Conservation (phyloP, 1,284 basidiomycete species). For the Mycena sp. region DNA sequence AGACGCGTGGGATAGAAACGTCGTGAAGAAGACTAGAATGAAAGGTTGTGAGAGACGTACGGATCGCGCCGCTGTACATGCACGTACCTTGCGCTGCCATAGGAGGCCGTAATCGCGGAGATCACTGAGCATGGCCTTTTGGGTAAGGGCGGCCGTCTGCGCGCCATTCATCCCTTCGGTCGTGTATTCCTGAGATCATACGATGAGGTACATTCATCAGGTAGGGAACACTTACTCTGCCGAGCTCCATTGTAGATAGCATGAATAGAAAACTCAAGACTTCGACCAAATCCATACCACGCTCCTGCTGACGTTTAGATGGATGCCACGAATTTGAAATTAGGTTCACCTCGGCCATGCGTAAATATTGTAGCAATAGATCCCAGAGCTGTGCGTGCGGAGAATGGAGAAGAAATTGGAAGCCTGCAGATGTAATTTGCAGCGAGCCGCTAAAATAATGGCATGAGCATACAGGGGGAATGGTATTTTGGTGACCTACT, state of each 20-base stretch:
- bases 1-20: constrained; percentile 97
- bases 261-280: constrained; percentile 96
- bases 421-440: constrained; percentile 94
- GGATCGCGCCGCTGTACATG: constrained; percentile 27
- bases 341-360: constrained; percentile 75
- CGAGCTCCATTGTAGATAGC: constrained; percentile 93
- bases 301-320: constrained; percentile 60
- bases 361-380: constrained; percentile 89
- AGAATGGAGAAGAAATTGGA: constrained; percentile 96
- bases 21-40: constrained; percentile 67
- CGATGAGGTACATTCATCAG: constrained; percentile 15
- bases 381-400: constrained; percentile 99
- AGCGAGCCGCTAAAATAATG: constrained; percentile 57
- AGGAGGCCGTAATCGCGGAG: constrained; percentile 95
- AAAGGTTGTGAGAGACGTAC: constrained; percentile 32
- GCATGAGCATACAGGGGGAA: not conserved
- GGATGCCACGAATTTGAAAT: constrained; percentile 23
- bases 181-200: constrained; percentile 80
- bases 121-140: constrained; percentile 90
- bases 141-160: constrained; percentile 52
- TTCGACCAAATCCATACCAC: constrained; percentile 92
- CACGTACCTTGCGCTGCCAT: constrained; percentile 76
- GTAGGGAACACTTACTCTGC: constrained; percentile 62
- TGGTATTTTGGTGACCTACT: constrained; percentile 52
- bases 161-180: constrained; percentile 46